These are phyloP conservation scores for Psidium guajava DNA, from an alignment of 345 rosid species.

Conservation along the genomic window DNA sequence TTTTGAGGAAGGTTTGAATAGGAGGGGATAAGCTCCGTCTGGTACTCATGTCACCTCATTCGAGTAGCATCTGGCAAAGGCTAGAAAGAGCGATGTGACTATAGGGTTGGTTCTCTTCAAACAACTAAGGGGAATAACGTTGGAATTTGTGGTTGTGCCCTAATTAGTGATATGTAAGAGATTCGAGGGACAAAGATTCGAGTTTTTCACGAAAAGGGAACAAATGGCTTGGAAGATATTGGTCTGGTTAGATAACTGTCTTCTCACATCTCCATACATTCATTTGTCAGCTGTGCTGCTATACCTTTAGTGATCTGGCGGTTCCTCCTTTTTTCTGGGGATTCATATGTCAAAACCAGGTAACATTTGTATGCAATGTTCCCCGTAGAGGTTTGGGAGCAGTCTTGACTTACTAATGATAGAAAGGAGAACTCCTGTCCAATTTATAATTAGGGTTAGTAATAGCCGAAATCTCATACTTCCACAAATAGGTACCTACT, in stretches of 20 bases:
- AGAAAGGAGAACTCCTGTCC: neutral
- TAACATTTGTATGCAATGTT: neutral
- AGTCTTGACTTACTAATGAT: neutral
- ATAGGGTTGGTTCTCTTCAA: neutral
- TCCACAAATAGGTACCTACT: neutral
- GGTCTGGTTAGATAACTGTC: neutral
- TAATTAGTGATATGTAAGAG: neutral
- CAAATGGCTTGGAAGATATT: neutral
- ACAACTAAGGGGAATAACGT: neutral
- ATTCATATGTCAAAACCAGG: neutral
- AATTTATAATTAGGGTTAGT: neutral
- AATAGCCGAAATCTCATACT: neutral
- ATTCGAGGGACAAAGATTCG: neutral
- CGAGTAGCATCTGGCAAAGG: neutral
- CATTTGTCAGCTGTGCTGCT: neutral
- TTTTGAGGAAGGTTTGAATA: neutral
- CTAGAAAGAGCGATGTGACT: neutral
- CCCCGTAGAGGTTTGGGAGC: neutral
- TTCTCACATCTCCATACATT: neutral
- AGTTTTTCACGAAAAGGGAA: neutral
- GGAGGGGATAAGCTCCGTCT: neutral
- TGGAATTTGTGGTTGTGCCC: neutral
- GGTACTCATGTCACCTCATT: neutral
- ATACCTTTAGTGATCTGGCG: neutral
- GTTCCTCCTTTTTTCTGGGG: neutral